These are phyloP conservation scores for Fulvia fulva DNA, from an alignment of 2,329 filamentous ascomycete species.

Conservation along the genomic window DNA sequence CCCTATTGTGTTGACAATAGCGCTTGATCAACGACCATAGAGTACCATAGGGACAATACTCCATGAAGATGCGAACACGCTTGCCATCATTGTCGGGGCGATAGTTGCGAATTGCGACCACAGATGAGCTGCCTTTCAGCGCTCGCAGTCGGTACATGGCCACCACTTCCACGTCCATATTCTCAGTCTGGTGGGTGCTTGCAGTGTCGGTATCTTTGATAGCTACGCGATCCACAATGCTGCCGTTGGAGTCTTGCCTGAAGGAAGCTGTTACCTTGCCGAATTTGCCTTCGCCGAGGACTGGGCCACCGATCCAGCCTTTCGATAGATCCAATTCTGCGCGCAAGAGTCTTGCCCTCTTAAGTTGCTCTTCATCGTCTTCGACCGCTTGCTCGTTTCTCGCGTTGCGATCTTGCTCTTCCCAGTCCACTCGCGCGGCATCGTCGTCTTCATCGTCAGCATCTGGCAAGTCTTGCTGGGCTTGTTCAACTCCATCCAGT, in stretches of 20 bases:
- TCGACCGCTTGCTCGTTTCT: background rate
- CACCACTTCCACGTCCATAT: too few relatives aligned
- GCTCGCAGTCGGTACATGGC: slow-evolving; percentile 2
- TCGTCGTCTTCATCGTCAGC: background rate
- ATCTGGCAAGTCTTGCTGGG: background rate
- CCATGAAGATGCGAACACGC: slow-evolving; percentile 7
- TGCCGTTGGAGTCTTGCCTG: slow-evolving; percentile 1
- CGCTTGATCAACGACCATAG: too few relatives aligned
- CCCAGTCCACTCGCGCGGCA: too few relatives aligned
- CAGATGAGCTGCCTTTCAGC: background rate
- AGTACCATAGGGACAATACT: background rate
- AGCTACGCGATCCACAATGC: slow-evolving; percentile 2
- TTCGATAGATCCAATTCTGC: background rate
- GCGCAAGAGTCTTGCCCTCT: background rate
- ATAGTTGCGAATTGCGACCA: slow-evolving; percentile 5
- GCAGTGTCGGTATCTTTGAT: background rate
- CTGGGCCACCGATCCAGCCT: background rate
- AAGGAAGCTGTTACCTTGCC: background rate
- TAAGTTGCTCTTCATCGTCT: background rate
- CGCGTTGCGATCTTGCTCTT: background rate
- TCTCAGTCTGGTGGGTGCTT: too few relatives aligned
- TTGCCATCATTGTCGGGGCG: background rate
- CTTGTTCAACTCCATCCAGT: background rate
- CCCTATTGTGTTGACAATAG: too few relatives aligned
- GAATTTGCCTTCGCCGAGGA: background rate